Evolutionary conservation across 2,329 filamentous ascomycete genomes (phyloP).

Genomic region (Helotiales sp.): DNA sequence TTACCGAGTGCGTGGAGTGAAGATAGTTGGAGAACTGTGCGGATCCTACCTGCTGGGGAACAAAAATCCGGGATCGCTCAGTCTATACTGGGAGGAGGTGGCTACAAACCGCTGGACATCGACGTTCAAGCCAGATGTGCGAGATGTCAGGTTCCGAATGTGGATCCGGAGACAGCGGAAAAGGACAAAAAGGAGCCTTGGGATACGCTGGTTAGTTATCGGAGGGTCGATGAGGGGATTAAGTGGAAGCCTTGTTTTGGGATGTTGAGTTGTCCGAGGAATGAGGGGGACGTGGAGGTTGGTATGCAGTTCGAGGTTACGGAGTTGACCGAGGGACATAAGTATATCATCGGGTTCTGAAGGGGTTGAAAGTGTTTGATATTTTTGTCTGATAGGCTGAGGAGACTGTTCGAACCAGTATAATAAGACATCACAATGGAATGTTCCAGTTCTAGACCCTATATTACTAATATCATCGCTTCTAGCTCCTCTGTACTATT

Average conservation of each 20-base stretch:
- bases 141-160: conserved; percentile 72
- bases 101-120: conserved; percentile 47
- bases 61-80: not conserved
- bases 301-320: conserved; percentile 64
- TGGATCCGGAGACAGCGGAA: conserved; percentile 55
- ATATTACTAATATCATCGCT: too few relatives aligned
- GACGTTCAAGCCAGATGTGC: conserved; percentile 69
- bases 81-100: conserved; percentile 8
- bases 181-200: conserved; percentile 56
- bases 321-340: conserved; percentile 61
- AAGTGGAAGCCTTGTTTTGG: conserved; percentile 71
- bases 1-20: conserved; percentile 58
- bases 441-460: too few relatives aligned
- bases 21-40: conserved; percentile 65
- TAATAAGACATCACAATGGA: too few relatives aligned
- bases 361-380: too few relatives aligned
- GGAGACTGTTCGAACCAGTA: too few relatives aligned
- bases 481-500: too few relatives aligned
- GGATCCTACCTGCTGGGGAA: conserved; percentile 43
- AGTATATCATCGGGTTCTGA: conserved; percentile 50
- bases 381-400: too few relatives aligned
- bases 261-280: conserved; percentile 65
- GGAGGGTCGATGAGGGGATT: conserved; percentile 64
- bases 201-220: conserved; percentile 59
- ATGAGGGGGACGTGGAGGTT: conserved; percentile 58